Evolutionary conservation across 2,329 filamentous ascomycete genomes (phyloP).

Genomic region (Stachybotrys echinatus): DNA sequence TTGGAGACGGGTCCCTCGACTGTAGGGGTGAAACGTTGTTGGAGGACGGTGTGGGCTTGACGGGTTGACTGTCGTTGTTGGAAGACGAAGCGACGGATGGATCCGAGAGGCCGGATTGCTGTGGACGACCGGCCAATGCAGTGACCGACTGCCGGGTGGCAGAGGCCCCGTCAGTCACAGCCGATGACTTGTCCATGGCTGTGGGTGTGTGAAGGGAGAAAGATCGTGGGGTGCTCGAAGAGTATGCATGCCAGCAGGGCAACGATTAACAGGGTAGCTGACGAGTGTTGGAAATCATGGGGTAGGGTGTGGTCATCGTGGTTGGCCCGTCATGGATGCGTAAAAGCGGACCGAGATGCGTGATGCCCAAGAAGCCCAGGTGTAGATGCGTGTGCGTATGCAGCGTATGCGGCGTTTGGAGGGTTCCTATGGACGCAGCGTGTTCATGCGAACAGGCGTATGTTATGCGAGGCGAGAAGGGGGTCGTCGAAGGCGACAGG

Average conservation of each 20-base stretch:
- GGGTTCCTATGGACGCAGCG: too few species aligned
- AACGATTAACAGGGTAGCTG: slow-evolving; percentile 20
- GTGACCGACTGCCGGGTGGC: slow-evolving; percentile 15
- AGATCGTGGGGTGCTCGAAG: slow-evolving; percentile 19
- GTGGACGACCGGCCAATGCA: background rate
- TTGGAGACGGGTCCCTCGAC: slow-evolving; percentile 44
- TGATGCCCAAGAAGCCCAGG: slow-evolving; percentile 7
- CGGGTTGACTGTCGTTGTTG: slow-evolving; percentile 20
- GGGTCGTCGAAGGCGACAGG: background rate
- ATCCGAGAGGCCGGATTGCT: slow-evolving; percentile 7
- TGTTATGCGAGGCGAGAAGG: background rate
- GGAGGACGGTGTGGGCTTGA: slow-evolving; percentile 32
- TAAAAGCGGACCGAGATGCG: slow-evolving; percentile 9
- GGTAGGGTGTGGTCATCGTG: slow-evolving; percentile 27
- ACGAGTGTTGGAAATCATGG: slow-evolving; percentile 16
- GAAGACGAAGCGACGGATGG: slow-evolving; percentile 14
- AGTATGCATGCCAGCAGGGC: slow-evolving; percentile 26
- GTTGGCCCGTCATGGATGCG: slow-evolving; percentile 25
- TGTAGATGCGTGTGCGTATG: slow-evolving; percentile 6
- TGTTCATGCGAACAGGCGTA: background rate
- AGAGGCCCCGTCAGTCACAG: slow-evolving; percentile 17
- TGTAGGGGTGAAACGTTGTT: slow-evolving; percentile 28
- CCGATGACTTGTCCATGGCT: slow-evolving; percentile 29
- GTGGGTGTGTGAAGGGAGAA: slow-evolving; percentile 12
- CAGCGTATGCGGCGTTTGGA: slow-evolving; percentile 7